These are phyloP conservation scores for Colletotrichum salicis DNA, from an alignment of 2,329 filamentous ascomycete species.

Conservation along the genomic window DNA sequence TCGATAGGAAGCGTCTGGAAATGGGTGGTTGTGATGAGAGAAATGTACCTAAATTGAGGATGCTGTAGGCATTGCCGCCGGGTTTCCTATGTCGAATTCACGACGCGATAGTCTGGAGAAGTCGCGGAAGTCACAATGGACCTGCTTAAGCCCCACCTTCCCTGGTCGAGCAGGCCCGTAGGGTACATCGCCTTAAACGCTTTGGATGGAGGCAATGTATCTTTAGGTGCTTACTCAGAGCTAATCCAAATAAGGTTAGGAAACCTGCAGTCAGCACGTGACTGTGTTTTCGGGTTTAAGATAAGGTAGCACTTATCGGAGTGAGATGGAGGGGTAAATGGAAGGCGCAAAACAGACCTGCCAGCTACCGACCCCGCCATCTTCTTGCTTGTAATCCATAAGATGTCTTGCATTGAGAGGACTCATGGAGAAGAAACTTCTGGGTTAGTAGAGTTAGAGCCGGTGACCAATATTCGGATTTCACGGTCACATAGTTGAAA, in stretches of 20 bases:
- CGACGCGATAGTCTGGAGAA: slow-evolving; percentile 3
- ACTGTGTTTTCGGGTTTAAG: not conserved
- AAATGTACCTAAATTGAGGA: not conserved
- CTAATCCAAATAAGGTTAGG: not conserved
- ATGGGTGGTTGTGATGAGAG: not conserved
- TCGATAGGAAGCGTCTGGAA: not conserved
- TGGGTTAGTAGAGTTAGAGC: not conserved
- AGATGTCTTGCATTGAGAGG: not conserved
- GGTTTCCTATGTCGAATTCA: not conserved
- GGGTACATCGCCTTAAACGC: not conserved
- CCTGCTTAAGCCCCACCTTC: slow-evolving; percentile 8
- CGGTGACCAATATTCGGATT: not conserved
- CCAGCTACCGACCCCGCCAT: not conserved
- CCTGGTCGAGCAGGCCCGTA: not conserved
- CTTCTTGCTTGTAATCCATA: not conserved
- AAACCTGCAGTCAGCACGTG: not conserved
- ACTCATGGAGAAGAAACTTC: not conserved
- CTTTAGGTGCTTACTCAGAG: not conserved
- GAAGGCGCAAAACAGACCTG: not conserved
- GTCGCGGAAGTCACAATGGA: not conserved
- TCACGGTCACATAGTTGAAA: not conserved
- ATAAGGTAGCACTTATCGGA: not conserved
- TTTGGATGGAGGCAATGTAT: not conserved
- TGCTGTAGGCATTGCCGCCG: not conserved
- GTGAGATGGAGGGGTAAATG: slow-evolving; percentile 2